phyloP scores from a whole-genome alignment of 768 basidiomycete genomes.

The Lactifluus hygrophoroides region DNA sequence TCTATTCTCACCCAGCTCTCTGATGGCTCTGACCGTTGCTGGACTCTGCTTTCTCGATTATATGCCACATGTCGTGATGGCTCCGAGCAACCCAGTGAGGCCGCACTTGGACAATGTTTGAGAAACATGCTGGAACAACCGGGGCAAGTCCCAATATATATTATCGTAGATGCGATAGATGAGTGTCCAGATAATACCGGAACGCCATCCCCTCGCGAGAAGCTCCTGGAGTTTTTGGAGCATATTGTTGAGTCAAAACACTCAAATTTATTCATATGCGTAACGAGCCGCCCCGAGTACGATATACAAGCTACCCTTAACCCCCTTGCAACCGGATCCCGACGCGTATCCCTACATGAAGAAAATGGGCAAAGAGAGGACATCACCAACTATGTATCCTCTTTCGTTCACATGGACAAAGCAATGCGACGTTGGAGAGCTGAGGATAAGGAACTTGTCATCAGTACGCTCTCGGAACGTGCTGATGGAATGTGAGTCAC shows the following conservation, averaged over 20 bases:
- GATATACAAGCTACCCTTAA: not conserved
- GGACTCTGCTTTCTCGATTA: not conserved
- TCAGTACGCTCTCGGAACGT: not conserved
- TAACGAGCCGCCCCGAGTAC: conserved; percentile 1
- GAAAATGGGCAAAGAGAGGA: not conserved
- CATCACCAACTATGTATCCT: not conserved
- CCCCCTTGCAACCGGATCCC: not conserved
- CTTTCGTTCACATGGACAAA: not conserved
- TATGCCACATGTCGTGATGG: too few species aligned
- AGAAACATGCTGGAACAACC: not conserved
- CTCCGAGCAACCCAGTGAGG: not conserved
- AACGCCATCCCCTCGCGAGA: not conserved
- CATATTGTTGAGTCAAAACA: not conserved
- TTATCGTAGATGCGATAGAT: not conserved
- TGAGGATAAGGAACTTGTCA: not conserved
- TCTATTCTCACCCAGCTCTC: not conserved
- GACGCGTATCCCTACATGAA: not conserved
- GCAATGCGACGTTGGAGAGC: not conserved
- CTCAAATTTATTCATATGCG: not conserved
- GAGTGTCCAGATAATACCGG: not conserved
- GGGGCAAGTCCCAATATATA: not conserved
- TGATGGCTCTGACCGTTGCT: not conserved
- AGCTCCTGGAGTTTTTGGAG: not conserved
- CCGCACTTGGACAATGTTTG: not conserved
- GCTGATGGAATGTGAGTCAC: not conserved